phyloP scores from a whole-genome alignment of 495 filamentous ascomycete genomes.

The Daldinia childiae region DNA sequence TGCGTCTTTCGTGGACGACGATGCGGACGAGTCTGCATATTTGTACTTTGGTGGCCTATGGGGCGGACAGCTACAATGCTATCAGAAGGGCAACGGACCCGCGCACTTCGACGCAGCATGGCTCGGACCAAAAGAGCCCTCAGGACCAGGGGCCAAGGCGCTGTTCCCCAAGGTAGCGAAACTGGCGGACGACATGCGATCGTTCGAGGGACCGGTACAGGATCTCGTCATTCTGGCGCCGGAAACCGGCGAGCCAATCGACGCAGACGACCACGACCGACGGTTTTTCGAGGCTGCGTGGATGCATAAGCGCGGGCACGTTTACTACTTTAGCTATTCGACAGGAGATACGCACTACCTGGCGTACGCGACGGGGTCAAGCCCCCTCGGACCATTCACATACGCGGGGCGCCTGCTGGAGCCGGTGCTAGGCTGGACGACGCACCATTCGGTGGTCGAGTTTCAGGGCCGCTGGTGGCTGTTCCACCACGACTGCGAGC shows the following conservation, averaged over 20 bases:
- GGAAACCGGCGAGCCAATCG: slow-evolving; percentile 64
- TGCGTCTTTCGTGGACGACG: slow-evolving; percentile 71
- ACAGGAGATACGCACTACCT: slow-evolving; percentile 79
- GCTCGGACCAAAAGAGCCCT: slow-evolving; percentile 64
- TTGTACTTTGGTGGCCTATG: slow-evolving; percentile 74
- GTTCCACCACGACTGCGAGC: slow-evolving; percentile 76
- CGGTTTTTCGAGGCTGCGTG: slow-evolving; percentile 84
- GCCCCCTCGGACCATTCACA: slow-evolving; percentile 73
- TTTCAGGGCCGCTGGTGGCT: slow-evolving; percentile 74
- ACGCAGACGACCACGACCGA: slow-evolving; percentile 72
- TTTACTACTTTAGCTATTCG: slow-evolving; percentile 80
- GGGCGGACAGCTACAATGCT: slow-evolving; percentile 74
- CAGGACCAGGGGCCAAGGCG: slow-evolving; percentile 58
- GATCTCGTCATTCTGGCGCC: slow-evolving; percentile 67
- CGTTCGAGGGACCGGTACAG: slow-evolving; percentile 58
- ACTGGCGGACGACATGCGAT: slow-evolving; percentile 69
- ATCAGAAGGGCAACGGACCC: slow-evolving; percentile 50
- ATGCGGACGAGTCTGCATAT: slow-evolving; percentile 57
- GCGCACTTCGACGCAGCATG: slow-evolving; percentile 58
- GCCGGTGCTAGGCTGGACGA: slow-evolving; percentile 81
- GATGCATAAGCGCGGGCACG: slow-evolving; percentile 72
- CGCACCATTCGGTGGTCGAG: slow-evolving; percentile 80
- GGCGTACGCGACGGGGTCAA: slow-evolving; percentile 68
- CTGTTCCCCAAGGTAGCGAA: slow-evolving; percentile 69
- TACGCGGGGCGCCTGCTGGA: slow-evolving; percentile 75